These are phyloP conservation scores for Meredithiella fracta DNA, from an alignment of 2,329 filamentous ascomycete species.

Conservation along the genomic window DNA sequence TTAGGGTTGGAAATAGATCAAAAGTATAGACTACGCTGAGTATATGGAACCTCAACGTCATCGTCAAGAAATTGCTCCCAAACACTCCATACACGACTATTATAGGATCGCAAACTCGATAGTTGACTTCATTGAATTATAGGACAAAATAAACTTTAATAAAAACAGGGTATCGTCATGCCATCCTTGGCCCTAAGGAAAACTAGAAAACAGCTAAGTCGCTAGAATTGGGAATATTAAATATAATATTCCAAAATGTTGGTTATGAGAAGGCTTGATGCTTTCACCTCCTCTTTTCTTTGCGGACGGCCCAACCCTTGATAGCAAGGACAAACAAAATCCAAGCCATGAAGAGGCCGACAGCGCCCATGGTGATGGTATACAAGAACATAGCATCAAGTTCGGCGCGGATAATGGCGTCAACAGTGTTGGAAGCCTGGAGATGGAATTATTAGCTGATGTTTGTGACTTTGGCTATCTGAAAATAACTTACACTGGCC, in stretches of 20 bases:
- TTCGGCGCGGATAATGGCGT: constrained; percentile 57
- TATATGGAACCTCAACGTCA: too few species aligned
- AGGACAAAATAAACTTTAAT: background rate
- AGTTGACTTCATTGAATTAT: background rate
- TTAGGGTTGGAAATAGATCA: background rate
- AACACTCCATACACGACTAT: too few species aligned
- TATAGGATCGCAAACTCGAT: too few species aligned
- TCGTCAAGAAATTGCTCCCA: too few species aligned
- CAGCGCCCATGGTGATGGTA: constrained; percentile 71
- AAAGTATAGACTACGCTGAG: too few species aligned
- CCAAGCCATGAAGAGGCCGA: constrained; percentile 74
- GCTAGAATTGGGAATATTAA: background rate
- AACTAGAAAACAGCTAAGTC: too few species aligned
- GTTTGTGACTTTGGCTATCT: background rate
- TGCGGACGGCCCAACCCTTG: constrained; percentile 66
- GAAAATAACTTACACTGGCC: constrained; percentile 50
- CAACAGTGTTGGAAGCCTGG: constrained; percentile 58
- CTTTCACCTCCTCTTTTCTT: constrained; percentile 21
- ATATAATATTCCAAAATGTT: background rate
- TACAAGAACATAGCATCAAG: constrained; percentile 89
- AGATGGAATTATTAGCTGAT: background rate
- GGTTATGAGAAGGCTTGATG: background rate
- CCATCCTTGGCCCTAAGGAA: background rate
- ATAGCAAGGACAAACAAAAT: constrained; percentile 59
- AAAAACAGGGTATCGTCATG: constrained; percentile 3